Percentiles rank a stretch among this genome's conserved stretches.
Conservation (phyloP, 2,329 filamentous ascomycete species). For the Hymenoscyphus scutula region DNA sequence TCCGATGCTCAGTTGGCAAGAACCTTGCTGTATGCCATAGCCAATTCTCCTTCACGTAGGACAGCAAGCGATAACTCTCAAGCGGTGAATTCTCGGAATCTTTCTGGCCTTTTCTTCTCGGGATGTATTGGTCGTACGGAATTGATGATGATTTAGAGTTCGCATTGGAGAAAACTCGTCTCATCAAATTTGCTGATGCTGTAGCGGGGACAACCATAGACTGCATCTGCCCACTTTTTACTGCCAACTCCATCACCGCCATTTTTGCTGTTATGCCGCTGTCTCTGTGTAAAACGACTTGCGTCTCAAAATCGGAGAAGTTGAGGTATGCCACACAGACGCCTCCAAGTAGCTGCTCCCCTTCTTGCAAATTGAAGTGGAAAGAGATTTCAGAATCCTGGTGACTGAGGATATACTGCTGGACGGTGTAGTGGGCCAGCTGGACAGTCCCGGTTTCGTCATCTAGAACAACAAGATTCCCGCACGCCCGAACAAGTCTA, state of each 20-base stretch:
- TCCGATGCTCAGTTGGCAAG: background rate
- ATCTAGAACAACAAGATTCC: slow-evolving; percentile 20
- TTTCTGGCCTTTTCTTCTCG: background rate
- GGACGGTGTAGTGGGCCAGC: slow-evolving; percentile 24
- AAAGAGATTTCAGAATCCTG: background rate
- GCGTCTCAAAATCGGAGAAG: slow-evolving; percentile 21
- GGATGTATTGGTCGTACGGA: background rate
- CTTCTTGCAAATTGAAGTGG: slow-evolving; percentile 14
- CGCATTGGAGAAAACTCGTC: background rate
- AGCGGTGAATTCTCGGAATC: background rate
- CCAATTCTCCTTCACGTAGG: slow-evolving; percentile 1
- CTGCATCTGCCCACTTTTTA: background rate
- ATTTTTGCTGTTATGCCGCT: background rate
- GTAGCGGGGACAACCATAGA: background rate
- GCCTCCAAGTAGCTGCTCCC: slow-evolving; percentile 16
- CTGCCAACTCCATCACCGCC: background rate
- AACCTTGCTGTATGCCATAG: background rate
- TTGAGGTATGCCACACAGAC: slow-evolving; percentile 21
- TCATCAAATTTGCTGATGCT: background rate
- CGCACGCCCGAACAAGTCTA: slow-evolving; percentile 17
- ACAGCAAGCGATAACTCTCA: background rate
- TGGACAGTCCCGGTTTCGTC: slow-evolving; percentile 11
- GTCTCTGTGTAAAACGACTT: slow-evolving; percentile 12
- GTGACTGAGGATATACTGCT: slow-evolving; percentile 20
- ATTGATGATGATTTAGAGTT: background rate